phyloP scores from a whole-genome alignment of 371 early-diverging fungal species.

The Apophysomyces ossiformis region DNA sequence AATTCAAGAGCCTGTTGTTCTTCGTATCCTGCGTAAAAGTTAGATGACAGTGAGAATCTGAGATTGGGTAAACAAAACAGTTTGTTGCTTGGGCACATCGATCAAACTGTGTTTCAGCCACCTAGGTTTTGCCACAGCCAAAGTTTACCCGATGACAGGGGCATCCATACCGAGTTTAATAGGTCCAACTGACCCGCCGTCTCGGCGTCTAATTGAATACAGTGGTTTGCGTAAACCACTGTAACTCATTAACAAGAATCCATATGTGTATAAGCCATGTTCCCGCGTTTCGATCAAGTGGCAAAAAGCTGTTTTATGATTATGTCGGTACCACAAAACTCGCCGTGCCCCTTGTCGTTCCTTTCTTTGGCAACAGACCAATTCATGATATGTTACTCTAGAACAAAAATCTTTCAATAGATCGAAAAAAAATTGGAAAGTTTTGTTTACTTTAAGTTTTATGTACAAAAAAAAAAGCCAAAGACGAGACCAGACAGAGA shows the following conservation, averaged over 20 bases:
- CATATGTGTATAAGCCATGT: neutral
- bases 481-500: neutral
- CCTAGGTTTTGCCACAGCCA: neutral
- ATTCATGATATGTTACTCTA: too few species aligned
- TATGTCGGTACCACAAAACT: neutral
- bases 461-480: slow-evolving; percentile 1
- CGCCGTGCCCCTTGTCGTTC: neutral
- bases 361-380: too few species aligned
- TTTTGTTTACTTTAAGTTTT: neutral
- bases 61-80: neutral
- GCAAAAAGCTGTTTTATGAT: neutral
- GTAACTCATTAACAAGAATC: neutral
- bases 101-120: neutral
- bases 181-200: neutral
- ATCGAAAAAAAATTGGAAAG: too few species aligned
- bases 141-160: slow-evolving; percentile 5
- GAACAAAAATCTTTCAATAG: too few species aligned
- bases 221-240: too few species aligned
- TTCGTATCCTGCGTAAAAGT: neutral
- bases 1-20: neutral
- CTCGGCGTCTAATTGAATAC: neutral
- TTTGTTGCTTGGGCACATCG: neutral
- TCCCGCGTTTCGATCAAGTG: slow-evolving; percentile 1
- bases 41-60: too few species aligned
- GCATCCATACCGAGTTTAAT: neutral